These are phyloP conservation scores for Dioszegia crocea DNA, from an alignment of 768 basidiomycete genomes.

Conservation along the genomic window DNA sequence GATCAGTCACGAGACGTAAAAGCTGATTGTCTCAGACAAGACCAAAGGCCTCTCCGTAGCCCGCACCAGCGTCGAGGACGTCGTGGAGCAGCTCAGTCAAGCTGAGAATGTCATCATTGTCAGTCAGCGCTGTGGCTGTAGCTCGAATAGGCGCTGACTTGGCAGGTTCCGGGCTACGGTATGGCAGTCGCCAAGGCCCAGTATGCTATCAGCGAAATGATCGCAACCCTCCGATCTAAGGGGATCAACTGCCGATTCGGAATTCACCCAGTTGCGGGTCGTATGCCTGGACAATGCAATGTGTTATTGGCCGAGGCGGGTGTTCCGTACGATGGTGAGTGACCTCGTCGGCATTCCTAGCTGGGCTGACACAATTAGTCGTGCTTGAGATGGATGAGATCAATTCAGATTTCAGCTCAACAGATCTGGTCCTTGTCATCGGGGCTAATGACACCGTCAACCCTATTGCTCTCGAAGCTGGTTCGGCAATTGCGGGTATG, in stretches of 20 bases:
- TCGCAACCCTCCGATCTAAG: constrained; percentile 64
- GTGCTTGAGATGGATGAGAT: constrained; percentile 93
- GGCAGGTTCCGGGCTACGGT: constrained; percentile 63
- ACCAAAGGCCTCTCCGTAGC: constrained; percentile 74
- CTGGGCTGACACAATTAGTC: constrained; percentile 54
- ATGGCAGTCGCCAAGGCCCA: constrained; percentile 92
- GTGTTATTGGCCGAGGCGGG: constrained; percentile 86
- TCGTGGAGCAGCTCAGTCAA: constrained; percentile 70
- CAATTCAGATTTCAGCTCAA: constrained; percentile 83
- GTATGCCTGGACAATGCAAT: constrained; percentile 91
- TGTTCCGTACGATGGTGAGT: constrained; percentile 79
- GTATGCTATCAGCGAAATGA: constrained; percentile 69
- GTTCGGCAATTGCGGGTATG: constrained; percentile 86
- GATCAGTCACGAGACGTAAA: no score
- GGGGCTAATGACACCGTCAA: constrained; percentile 92
- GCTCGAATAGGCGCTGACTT: background rate
- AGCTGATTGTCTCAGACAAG: constrained; percentile 48
- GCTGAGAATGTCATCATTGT: constrained; percentile 74
- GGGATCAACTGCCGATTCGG: constrained; percentile 62
- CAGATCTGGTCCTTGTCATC: constrained; percentile 84
- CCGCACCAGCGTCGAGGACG: constrained; percentile 73
- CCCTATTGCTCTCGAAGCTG: constrained; percentile 79
- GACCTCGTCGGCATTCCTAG: background rate
- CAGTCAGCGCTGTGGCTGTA: background rate
- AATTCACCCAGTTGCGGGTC: constrained; percentile 77